Conservation (phyloP, 495 filamentous ascomycete genomes). For the Penicillium steckii region DNA sequence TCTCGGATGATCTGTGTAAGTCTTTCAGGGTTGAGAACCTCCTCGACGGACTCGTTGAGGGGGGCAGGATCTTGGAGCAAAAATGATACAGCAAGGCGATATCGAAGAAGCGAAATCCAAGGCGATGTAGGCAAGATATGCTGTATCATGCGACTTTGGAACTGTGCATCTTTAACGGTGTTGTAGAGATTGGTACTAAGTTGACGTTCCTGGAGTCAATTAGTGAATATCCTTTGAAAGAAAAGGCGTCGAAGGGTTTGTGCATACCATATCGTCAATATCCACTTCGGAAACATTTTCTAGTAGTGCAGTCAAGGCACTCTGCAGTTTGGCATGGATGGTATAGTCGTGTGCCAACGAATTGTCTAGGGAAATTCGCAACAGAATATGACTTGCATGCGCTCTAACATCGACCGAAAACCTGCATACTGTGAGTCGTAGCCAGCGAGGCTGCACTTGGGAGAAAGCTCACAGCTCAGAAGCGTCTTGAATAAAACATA, state of each 20-base stretch:
- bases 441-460: not conserved
- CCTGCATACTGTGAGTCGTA: conserved; percentile 19
- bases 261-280: conserved; percentile 31
- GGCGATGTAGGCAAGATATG: conserved; percentile 54
- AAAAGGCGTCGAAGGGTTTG: not conserved
- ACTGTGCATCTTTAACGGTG: conserved; percentile 45
- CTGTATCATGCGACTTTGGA: conserved; percentile 60
- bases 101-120: conserved; percentile 60
- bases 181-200: conserved; percentile 53
- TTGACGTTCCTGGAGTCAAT: conserved; percentile 45
- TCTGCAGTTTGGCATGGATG: conserved; percentile 45
- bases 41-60: conserved; percentile 40
- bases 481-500: conserved; percentile 32
- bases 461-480: conserved; percentile 26
- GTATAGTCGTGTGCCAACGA: conserved; percentile 42
- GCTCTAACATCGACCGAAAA: conserved; percentile 33
- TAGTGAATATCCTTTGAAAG: conserved; percentile 9
- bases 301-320: conserved; percentile 41
- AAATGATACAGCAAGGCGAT: conserved; percentile 72
- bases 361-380: conserved; percentile 61
- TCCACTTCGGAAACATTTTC: conserved; percentile 30
- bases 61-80: conserved; percentile 54
- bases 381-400: conserved; percentile 40
- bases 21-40: conserved; percentile 48
- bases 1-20: conserved; percentile 50